Evolutionary conservation across 768 basidiomycete species (phyloP).

Genomic region (Pholiota microspora): DNA sequence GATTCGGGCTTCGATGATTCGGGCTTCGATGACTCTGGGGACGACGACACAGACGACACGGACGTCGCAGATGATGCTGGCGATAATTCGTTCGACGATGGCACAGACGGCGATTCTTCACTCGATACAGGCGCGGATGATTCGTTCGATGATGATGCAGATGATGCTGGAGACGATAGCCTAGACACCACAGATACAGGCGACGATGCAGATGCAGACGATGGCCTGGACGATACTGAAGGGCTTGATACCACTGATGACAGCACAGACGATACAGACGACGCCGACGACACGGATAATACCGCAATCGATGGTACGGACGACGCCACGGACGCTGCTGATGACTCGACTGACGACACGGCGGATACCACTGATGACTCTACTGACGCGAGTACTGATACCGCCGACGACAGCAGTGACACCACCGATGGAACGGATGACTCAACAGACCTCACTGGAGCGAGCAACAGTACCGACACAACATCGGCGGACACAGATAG

Average conservation of each 20-base stretch:
- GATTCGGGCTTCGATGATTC: constrained; percentile 10
- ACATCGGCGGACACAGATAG: constrained; percentile 2
- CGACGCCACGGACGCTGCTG: constrained; percentile 1
- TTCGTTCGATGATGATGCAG: constrained; percentile 2
- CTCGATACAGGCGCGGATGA: constrained; percentile 4
- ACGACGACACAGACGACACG: constrained; percentile 8
- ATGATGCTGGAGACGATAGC: background rate
- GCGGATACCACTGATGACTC: background rate
- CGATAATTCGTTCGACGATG: background rate
- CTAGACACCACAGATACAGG: no score
- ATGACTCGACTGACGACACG: constrained; percentile 7
- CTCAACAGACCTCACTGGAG: constrained; percentile 10
- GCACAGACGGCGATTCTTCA: background rate
- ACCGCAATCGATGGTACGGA: constrained; percentile 6
- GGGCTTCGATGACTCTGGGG: constrained; percentile 5
- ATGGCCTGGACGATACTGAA: background rate
- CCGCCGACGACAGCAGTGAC: constrained; percentile 7
- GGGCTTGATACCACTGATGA: constrained; percentile 7
- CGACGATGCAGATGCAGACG: background rate
- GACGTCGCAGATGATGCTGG: background rate
- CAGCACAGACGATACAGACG: background rate
- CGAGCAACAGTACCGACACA: constrained; percentile 14
- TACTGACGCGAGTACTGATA: constrained; percentile 10
- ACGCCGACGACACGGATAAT: constrained; percentile 6
- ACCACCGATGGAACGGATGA: background rate